Evolutionary conservation across 257 asterid genomes (phyloP).

Genomic region (Forsythia suspensa): DNA sequence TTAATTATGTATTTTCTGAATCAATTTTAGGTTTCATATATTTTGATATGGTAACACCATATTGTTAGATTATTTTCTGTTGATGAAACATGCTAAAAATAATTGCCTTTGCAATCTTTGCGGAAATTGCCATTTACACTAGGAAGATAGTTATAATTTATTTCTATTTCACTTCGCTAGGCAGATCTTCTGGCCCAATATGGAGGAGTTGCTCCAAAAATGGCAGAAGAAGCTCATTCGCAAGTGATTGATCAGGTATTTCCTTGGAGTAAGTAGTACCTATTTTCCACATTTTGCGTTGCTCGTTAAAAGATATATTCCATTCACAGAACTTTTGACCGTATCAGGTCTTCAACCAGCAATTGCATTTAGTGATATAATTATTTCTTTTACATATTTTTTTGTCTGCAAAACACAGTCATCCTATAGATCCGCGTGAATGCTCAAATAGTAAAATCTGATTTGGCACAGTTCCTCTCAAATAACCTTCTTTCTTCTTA

Average conservation of each 20-base stretch:
- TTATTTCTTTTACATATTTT: not conserved
- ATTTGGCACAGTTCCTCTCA: not conserved
- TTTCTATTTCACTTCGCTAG: slow-evolving; percentile 44
- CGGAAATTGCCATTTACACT: not conserved
- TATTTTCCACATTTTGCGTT: not conserved
- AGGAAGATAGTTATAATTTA: slow-evolving; percentile 8
- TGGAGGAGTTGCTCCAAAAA: slow-evolving; percentile 99
- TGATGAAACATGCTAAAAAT: not conserved
- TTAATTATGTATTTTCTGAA: not conserved
- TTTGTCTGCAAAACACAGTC: not conserved
- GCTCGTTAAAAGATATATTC: not conserved
- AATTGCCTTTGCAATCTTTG: not conserved
- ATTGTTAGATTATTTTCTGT: not conserved
- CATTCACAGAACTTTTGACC: not conserved
- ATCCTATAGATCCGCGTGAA: not conserved
- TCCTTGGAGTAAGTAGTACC: not conserved
- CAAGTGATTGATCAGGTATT: slow-evolving; percentile 86
- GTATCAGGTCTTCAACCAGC: not conserved
- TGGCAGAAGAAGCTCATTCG: slow-evolving; percentile 97
- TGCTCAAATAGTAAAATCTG: not conserved
- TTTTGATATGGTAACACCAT: not conserved
- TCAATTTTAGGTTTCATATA: not conserved
- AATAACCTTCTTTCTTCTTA: not conserved
- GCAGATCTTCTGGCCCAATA: slow-evolving; percentile 83
- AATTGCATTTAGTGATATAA: not conserved